A percentile compares a stretch with the other conserved stretches of the same genome.
These are phyloP conservation scores for Colletotrichum cuscutae DNA, from an alignment of 2,329 filamentous ascomycete species.

Conservation along the genomic window DNA sequence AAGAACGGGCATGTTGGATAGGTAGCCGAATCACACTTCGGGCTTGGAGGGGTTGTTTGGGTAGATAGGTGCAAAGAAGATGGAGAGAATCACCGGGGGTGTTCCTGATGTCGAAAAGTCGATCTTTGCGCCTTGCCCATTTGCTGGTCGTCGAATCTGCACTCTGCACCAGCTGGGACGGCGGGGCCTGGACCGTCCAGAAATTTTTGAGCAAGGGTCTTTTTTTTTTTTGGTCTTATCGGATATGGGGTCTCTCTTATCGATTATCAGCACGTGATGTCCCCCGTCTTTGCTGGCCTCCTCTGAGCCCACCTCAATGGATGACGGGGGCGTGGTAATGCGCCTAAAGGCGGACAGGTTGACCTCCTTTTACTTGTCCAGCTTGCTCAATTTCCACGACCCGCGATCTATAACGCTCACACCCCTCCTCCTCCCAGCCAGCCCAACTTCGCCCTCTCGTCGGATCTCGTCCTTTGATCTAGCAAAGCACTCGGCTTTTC, in stretches of 20 bases:
- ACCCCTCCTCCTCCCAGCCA: conserved; percentile 5
- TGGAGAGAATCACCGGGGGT: not conserved
- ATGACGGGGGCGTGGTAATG: conserved; percentile 24
- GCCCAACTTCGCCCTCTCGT: conserved; percentile 5
- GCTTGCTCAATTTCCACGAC: conserved; percentile 20
- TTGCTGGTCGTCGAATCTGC: conserved; percentile 11
- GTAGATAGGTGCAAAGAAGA: not conserved
- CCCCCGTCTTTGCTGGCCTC: conserved; percentile 2
- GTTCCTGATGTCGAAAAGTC: conserved; percentile 14
- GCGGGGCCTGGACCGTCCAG: conserved; percentile 28
- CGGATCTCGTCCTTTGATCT: conserved; percentile 6
- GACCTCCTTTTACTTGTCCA: conserved; percentile 30
- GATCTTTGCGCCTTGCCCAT: conserved; percentile 5
- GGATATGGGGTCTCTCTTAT: not conserved
- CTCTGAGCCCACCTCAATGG: conserved; percentile 9
- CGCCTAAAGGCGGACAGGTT: conserved; percentile 20
- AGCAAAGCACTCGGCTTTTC: not conserved
- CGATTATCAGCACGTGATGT: conserved; percentile 19
- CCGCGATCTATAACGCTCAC: conserved; percentile 10
- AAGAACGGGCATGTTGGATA: conserved; percentile 62
- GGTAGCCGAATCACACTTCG: not conserved
- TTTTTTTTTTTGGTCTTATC: conserved; percentile 11
- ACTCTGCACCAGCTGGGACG: not conserved
- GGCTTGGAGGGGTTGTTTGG: too few relatives aligned
- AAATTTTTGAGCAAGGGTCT: conserved; percentile 29